phyloP scores from a whole-genome alignment of 116 monocot species.

The Phalaenopsis hybrid region DNA sequence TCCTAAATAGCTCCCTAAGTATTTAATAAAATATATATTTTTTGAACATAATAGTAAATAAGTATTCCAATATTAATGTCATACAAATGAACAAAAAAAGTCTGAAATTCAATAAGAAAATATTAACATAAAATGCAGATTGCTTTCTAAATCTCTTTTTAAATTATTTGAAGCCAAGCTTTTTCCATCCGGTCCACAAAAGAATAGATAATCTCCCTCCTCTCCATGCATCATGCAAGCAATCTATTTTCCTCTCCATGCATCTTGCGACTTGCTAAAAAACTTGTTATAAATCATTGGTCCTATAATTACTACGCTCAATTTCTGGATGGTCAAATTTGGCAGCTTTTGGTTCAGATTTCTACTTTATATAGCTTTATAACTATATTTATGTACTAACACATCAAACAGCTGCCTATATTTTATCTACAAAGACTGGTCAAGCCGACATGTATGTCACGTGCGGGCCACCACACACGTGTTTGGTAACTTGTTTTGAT shows the following conservation, averaged over 20 bases:
- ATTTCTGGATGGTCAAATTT: conserved; percentile 4
- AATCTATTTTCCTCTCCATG: neutral
- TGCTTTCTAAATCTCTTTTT: no score
- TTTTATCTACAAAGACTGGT: neutral
- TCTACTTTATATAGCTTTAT: neutral
- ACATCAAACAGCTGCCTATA: conserved; percentile 2
- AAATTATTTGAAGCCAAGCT: no score
- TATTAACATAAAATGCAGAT: no score
- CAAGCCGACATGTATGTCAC: conserved; percentile 9
- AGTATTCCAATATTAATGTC: no score
- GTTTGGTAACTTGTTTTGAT: neutral
- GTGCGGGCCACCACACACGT: conserved; percentile 10
- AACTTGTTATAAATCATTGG: neutral
- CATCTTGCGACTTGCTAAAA: neutral
- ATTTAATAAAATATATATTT: no score
- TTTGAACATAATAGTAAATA: no score
- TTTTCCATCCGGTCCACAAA: no score
- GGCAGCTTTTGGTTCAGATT: neutral
- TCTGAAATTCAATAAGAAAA: no score
- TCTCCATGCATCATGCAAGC: no score
- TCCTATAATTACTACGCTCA: neutral
- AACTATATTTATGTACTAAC: neutral
- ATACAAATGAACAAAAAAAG: no score
- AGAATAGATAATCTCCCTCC: no score
- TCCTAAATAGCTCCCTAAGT: no score